Evolutionary conservation across 148 eudicot species (phyloP).

Genomic region (Cornus kousa): DNA sequence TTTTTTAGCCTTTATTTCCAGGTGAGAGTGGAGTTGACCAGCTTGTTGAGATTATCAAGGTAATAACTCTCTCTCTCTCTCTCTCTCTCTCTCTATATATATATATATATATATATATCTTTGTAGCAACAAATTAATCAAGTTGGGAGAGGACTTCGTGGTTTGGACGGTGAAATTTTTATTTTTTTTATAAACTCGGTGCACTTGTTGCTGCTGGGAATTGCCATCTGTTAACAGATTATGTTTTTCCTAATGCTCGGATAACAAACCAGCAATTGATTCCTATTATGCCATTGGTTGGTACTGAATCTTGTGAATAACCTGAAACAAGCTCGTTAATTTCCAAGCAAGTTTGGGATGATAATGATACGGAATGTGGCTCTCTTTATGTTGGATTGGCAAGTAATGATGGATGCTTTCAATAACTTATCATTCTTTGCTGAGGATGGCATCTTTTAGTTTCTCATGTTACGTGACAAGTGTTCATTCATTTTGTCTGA

Average conservation of each 20-base stretch:
- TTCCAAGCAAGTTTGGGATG: not conserved
- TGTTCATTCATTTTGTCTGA: not conserved
- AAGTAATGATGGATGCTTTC: not conserved
- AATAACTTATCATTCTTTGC: not conserved
- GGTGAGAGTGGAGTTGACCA: constrained; percentile 95
- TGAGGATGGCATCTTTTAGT: not conserved
- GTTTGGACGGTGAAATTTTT: not conserved
- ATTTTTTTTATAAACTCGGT: not conserved
- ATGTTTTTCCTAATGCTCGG: not conserved
- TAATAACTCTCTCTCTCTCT: constrained; percentile 15
- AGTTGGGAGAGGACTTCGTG: not conserved
- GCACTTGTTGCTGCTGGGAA: not conserved
- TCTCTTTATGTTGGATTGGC: not conserved
- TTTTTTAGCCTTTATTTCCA: constrained; percentile 79
- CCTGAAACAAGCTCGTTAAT: constrained; percentile 5
- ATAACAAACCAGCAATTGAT: not conserved
- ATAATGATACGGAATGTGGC: not conserved
- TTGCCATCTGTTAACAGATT: not conserved
- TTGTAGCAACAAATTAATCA: not conserved
- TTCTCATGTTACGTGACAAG: not conserved
- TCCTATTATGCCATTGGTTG: no score
- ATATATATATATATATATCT: not conserved
- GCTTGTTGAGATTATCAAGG: constrained; percentile 96
- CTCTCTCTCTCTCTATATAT: not conserved
- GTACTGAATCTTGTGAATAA: not conserved